phyloP scores from a whole-genome alignment of 1,284 basidiomycete species.

The Moesziomyces parantarcticus region DNA sequence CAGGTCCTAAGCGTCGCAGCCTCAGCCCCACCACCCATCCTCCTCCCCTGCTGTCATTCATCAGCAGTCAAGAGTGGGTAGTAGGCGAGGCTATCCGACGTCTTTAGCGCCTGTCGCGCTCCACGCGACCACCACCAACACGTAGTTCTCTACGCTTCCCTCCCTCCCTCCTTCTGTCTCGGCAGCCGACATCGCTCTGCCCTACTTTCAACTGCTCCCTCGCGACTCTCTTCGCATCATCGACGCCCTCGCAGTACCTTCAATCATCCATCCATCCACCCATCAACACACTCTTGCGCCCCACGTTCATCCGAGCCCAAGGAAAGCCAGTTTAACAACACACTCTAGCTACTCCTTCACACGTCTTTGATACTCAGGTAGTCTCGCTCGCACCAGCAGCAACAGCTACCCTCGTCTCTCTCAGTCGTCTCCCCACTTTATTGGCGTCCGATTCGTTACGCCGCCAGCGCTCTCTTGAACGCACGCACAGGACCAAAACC shows the following conservation, averaged over 20 bases:
- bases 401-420: conserved; percentile 6
- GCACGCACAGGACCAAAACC: not conserved
- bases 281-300: not conserved
- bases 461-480: conserved; percentile 42
- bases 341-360: conserved; percentile 9
- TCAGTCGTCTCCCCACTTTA: conserved; percentile 5
- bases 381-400: too few relatives aligned
- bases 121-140: conserved; percentile 18
- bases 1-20: conserved; percentile 20
- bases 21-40: conserved; percentile 1
- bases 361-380: conserved; percentile 1
- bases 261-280: not conserved
- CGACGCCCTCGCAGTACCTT: not conserved
- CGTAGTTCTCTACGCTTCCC: conserved; percentile 5
- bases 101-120: conserved; percentile 23
- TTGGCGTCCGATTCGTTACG: conserved; percentile 54
- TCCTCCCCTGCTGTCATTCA: conserved; percentile 14
- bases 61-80: conserved; percentile 18
- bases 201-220: conserved; percentile 8
- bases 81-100: conserved; percentile 8
- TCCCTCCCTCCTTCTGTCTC: not conserved
- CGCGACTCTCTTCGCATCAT: conserved; percentile 36
- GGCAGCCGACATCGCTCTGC: conserved; percentile 57
- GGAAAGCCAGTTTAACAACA: not conserved
- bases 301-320: conserved; percentile 27